Percentiles rank a stretch among this genome's conserved stretches.
phyloP scores from a whole-genome alignment of 306 rosid species.

The Gastrolobium villosum region DNA sequence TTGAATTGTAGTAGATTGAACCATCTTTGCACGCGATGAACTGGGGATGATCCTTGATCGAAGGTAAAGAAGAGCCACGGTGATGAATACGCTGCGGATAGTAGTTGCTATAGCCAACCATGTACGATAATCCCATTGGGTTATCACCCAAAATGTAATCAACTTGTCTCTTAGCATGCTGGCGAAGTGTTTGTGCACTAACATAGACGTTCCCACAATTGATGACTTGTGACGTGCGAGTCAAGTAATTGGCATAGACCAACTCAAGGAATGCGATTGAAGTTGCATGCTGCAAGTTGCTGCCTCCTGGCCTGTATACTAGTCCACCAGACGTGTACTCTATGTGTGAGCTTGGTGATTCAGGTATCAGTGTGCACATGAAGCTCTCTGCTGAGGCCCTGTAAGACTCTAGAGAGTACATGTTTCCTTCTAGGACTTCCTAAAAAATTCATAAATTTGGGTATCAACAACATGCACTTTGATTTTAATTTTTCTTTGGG shows the following conservation, averaged over 20 bases:
- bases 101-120: slow-evolving; percentile 78
- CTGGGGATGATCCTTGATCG: slow-evolving; percentile 69
- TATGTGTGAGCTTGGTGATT: slow-evolving; percentile 71
- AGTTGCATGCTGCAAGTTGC: slow-evolving; percentile 86
- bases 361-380: slow-evolving; percentile 75
- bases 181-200: slow-evolving; percentile 66
- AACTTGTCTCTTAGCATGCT: slow-evolving; percentile 72
- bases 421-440: slow-evolving; percentile 83
- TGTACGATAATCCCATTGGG: slow-evolving; percentile 83
- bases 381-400: slow-evolving; percentile 83
- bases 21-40: slow-evolving; percentile 81
- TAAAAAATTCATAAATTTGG: slow-evolving; percentile 33
- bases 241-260: slow-evolving; percentile 77
- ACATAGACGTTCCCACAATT: slow-evolving; percentile 72
- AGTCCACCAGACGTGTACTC: slow-evolving; percentile 85
- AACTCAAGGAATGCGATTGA: slow-evolving; percentile 79
- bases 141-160: slow-evolving; percentile 87
- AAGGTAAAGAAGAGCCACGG: slow-evolving; percentile 88
- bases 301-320: slow-evolving; percentile 87
- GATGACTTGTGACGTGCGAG: slow-evolving; percentile 61
- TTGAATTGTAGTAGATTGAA: slow-evolving; percentile 67
- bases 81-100: slow-evolving; percentile 83
- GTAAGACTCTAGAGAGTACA: slow-evolving; percentile 70
- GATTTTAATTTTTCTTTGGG: not conserved
- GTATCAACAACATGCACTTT: not conserved